Percentiles rank a stretch among this genome's conserved stretches.
Conservation (phyloP, 1,139 yeast genomes). For the Pichia inconspicua region DNA sequence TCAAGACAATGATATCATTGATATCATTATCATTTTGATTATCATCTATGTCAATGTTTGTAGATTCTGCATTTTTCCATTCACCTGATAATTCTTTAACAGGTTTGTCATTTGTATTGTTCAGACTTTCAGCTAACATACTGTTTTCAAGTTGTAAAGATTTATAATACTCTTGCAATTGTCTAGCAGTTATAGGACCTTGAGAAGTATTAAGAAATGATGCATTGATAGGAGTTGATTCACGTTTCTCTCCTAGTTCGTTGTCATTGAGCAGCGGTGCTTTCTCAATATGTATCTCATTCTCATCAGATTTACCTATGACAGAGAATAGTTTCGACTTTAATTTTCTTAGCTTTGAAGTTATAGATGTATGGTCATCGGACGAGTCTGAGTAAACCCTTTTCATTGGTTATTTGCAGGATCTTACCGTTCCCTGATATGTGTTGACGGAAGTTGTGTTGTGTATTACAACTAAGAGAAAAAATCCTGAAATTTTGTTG, state of each 20-base stretch:
- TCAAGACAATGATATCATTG: constrained; percentile 4
- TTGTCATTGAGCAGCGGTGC: not conserved
- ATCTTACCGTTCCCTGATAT: no score
- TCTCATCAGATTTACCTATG: not conserved
- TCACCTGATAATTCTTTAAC: not conserved
- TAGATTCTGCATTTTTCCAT: constrained; percentile 15
- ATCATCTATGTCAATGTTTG: constrained; percentile 6
- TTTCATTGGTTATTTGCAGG: constrained; percentile 1
- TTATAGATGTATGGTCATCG: not conserved
- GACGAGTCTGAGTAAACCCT: constrained; percentile 2
- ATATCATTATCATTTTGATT: not conserved
- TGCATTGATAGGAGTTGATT: not conserved
- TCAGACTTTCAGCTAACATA: constrained; percentile 14
- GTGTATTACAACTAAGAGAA: not conserved
- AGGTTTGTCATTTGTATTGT: not conserved
- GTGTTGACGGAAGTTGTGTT: not conserved
- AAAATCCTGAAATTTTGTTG: not conserved
- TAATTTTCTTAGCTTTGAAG: constrained; percentile 6
- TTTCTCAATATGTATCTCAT: not conserved
- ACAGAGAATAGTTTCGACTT: constrained; percentile 3
- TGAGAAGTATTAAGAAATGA: constrained; percentile 4
- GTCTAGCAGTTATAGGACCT: constrained; percentile 20
- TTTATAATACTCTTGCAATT: constrained; percentile 22
- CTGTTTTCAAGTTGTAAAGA: constrained; percentile 20
- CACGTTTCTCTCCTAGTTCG: not conserved